Evolutionary conservation across 352 stramenopile genomes (phyloP).

Genomic region (Phytophthora pluvialis): DNA sequence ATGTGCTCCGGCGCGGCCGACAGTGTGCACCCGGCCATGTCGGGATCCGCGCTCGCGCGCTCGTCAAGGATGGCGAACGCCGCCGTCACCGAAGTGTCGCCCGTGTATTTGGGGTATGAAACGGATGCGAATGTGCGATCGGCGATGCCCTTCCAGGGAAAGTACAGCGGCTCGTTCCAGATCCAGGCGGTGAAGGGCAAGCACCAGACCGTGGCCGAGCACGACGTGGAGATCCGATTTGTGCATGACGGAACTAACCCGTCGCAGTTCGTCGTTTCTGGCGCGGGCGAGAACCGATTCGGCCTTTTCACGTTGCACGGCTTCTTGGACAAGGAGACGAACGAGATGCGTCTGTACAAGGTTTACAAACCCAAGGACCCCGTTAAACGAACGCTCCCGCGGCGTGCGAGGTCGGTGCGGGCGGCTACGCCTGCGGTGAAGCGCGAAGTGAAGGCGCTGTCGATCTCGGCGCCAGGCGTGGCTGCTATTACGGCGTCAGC

Average conservation of each 20-base stretch:
- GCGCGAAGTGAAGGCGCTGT: constrained; percentile 44
- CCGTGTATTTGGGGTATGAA: constrained; percentile 76
- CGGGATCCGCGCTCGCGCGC: constrained; percentile 53
- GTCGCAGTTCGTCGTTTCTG: constrained; percentile 72
- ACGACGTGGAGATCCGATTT: constrained; percentile 83
- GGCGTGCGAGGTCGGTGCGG: constrained; percentile 46
- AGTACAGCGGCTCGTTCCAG: constrained; percentile 88
- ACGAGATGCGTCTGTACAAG: constrained; percentile 86
- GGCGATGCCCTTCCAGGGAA: constrained; percentile 79
- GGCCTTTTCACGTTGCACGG: constrained; percentile 77
- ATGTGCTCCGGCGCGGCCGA: constrained; percentile 43
- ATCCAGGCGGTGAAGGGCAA: constrained; percentile 89
- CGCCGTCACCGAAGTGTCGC: constrained; percentile 45
- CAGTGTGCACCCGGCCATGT: constrained; percentile 56
- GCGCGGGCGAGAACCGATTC: constrained; percentile 83
- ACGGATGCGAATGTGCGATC: constrained; percentile 59
- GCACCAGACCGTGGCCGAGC: constrained; percentile 78
- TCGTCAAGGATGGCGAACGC: constrained; percentile 57
- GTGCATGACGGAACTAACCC: constrained; percentile 74
- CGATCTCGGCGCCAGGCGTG: constrained; percentile 38
- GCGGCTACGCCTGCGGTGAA: constrained; percentile 36
- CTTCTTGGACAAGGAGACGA: constrained; percentile 75
- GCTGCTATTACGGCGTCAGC: constrained; percentile 29
- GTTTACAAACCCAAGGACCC: constrained; percentile 87
- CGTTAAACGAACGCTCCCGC: constrained; percentile 71